These are phyloP conservation scores for Pyrenochaeta sp. DNA, from an alignment of 2,329 filamentous ascomycete genomes.

Conservation along the genomic window DNA sequence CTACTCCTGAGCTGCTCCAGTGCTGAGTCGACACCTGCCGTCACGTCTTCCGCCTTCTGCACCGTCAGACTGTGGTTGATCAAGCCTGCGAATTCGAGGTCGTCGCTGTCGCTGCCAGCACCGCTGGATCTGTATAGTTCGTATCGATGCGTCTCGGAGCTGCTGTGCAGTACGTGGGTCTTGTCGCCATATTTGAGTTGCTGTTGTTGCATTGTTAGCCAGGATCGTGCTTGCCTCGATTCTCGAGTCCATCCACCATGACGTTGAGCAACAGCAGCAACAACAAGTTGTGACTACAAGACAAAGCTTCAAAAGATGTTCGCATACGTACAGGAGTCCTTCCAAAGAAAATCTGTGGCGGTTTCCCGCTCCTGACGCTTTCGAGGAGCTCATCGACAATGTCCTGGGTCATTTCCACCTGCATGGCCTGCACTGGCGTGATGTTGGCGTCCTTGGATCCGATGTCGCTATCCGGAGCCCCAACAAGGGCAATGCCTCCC, in stretches of 20 bases:
- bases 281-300: conserved; percentile 2
- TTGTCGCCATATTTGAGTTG: conserved; percentile 67
- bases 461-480: conserved; percentile 50
- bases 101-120: conserved; percentile 29
- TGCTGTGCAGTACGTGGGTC: conserved; percentile 63
- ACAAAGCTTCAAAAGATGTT: conserved; percentile 11
- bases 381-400: conserved; percentile 53
- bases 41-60: conserved; percentile 63
- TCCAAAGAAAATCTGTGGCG: conserved; percentile 51
- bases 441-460: conserved; percentile 40
- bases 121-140: conserved; percentile 64
- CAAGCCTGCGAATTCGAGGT: conserved; percentile 64
- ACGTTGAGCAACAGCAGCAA: conserved; percentile 14
- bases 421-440: conserved; percentile 50
- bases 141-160: conserved; percentile 62
- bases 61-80: conserved; percentile 66
- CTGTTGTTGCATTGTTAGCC: conserved; percentile 48
- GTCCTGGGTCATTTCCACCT: conserved; percentile 52
- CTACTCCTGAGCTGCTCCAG: conserved; percentile 67
- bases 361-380: conserved; percentile 46
- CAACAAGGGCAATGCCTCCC: conserved; percentile 48
- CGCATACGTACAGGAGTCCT: conserved; percentile 50
- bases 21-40: conserved; percentile 66
- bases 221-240: conserved; percentile 26
- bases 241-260: conserved; percentile 15